Evolutionary conservation across 805 yeast species (phyloP).

Genomic region (Kazachstania psychrophila): DNA sequence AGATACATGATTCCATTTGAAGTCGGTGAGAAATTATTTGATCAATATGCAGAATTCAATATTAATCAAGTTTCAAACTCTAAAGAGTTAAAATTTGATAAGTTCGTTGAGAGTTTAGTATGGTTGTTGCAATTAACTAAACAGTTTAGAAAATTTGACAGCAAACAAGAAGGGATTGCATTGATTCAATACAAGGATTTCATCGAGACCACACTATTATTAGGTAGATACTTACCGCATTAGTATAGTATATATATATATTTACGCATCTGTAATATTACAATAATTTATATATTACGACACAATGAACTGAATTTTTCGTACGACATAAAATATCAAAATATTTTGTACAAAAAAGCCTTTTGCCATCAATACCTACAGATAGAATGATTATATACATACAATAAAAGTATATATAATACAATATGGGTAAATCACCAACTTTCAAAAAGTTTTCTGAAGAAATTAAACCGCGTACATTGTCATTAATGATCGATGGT

Average conservation of each 20-base stretch:
- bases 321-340: too few species aligned
- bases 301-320: too few species aligned
- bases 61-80: conserved; percentile 22
- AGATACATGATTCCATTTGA: conserved; percentile 30
- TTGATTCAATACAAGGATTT: conserved; percentile 58
- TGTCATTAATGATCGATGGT: background rate
- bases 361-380: background rate
- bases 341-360: too few species aligned
- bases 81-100: conserved; percentile 56
- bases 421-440: too few species aligned
- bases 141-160: conserved; percentile 66
- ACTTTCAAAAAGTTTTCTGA: too few species aligned
- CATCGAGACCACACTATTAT: conserved; percentile 41
- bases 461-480: background rate
- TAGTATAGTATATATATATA: too few species aligned
- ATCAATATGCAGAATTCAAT: conserved; percentile 27
- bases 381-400: background rate
- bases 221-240: conserved; percentile 30
- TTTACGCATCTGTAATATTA: background rate
- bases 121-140: conserved; percentile 71
- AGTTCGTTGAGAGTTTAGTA: conserved; percentile 71
- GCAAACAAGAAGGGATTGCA: conserved; percentile 65
- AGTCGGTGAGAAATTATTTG: conserved; percentile 29
- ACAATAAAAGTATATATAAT: too few species aligned
- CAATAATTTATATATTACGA: too few species aligned